Percentiles rank a stretch among this genome's conserved stretches.
These are phyloP conservation scores for Naganishia antarctica DNA, from an alignment of 768 basidiomycete genomes.

Conservation along the genomic window DNA sequence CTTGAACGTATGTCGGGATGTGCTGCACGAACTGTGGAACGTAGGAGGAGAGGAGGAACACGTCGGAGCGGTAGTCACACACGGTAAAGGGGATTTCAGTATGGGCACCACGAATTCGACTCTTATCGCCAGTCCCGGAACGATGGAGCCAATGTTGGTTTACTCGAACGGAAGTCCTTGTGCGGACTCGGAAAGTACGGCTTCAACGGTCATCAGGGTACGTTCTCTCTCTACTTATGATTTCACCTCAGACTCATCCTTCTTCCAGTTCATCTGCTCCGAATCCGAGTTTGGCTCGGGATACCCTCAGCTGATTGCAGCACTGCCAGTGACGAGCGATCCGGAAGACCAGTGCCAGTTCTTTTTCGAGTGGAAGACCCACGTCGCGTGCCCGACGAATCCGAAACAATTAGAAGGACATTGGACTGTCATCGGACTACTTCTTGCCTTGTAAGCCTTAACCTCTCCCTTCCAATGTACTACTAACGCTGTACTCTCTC, in stretches of 20 bases:
- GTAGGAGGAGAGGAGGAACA: conserved; percentile 40
- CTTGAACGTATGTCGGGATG: conserved; percentile 44
- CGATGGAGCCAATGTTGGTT: conserved; percentile 55
- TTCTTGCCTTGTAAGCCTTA: conserved; percentile 63
- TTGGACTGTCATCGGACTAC: conserved; percentile 56
- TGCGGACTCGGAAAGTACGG: conserved; percentile 23
- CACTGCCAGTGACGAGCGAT: conserved; percentile 55
- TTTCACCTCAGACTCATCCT: too few relatives aligned
- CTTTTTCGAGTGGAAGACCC: conserved; percentile 77
- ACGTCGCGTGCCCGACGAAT: conserved; percentile 72
- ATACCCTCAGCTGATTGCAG: conserved; percentile 59
- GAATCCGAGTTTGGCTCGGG: conserved; percentile 59
- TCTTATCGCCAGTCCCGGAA: conserved; percentile 55
- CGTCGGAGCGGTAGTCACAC: conserved; percentile 40
- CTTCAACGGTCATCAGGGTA: conserved; percentile 3
- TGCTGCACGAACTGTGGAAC: conserved; percentile 43
- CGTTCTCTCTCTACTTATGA: too few relatives aligned
- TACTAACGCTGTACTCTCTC: too few relatives aligned
- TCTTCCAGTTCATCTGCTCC: conserved; percentile 69
- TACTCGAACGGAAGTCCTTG: conserved; percentile 66
- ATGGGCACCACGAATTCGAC: conserved; percentile 57
- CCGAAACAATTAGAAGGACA: conserved; percentile 52
- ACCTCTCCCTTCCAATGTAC: too few relatives aligned
- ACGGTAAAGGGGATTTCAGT: conserved; percentile 41
- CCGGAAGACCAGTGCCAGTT: conserved; percentile 71